Evolutionary conservation across 257 asterid genomes (phyloP).

Genomic region (Nemophila menziesii): DNA sequence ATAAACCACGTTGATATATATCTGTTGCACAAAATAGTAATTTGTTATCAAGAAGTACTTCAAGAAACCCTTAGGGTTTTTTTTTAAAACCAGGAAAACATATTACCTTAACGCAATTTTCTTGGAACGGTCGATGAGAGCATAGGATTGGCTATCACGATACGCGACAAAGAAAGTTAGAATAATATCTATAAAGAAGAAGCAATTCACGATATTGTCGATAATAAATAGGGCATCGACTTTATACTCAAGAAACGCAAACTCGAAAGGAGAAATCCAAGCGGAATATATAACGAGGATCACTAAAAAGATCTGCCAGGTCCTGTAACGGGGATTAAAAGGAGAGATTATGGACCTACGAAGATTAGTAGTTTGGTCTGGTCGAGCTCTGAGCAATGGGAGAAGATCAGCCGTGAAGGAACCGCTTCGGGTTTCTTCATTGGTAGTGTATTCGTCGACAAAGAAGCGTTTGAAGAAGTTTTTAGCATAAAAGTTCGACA

Average conservation of each 20-base stretch:
- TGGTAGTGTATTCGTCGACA: too few relatives aligned
- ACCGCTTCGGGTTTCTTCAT: too few relatives aligned
- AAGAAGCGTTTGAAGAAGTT: too few relatives aligned
- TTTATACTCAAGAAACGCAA: conserved; percentile 60
- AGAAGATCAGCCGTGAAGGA: too few relatives aligned
- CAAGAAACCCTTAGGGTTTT: too few relatives aligned
- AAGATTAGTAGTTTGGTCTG: too few relatives aligned
- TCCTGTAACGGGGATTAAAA: conserved; percentile 47
- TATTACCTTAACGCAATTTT: conserved; percentile 52
- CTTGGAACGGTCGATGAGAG: conserved; percentile 50
- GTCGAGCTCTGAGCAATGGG: too few relatives aligned
- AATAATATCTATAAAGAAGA: conserved; percentile 66
- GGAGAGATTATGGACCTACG: conserved; percentile 26
- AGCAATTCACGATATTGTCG: conserved; percentile 75
- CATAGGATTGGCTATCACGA: conserved; percentile 48
- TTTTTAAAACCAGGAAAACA: too few relatives aligned
- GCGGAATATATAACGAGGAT: conserved; percentile 74
- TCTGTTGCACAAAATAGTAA: too few relatives aligned
- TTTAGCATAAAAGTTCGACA: too few relatives aligned
- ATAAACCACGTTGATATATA: conserved; percentile 48
- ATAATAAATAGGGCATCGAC: conserved; percentile 27
- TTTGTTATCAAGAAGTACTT: too few relatives aligned
- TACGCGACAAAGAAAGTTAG: conserved; percentile 85
- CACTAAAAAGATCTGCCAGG: conserved; percentile 58
- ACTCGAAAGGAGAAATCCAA: conserved; percentile 92